Conservation (phyloP, 352 stramenopile species). For the Pilasporangium apinafurcum region DNA sequence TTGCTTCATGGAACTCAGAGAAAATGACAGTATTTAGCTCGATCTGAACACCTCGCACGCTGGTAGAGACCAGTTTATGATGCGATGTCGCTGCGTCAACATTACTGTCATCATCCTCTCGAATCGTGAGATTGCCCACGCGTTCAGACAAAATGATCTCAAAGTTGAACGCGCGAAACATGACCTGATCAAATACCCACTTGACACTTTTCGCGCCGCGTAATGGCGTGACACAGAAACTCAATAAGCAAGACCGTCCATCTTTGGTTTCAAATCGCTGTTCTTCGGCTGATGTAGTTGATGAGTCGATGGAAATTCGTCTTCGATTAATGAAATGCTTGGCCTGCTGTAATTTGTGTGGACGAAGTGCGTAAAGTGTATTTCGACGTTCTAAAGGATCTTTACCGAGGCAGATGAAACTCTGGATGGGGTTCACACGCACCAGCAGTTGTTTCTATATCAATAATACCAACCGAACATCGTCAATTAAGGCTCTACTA, state of each 20-base stretch:
- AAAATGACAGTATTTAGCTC: slow-evolving; percentile 7
- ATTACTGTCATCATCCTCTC: slow-evolving; percentile 2
- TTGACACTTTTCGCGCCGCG: slow-evolving; percentile 5
- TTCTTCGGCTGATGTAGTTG: slow-evolving; percentile 27
- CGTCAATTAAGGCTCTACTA: not conserved
- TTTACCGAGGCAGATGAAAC: slow-evolving; percentile 30
- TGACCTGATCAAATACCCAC: slow-evolving; percentile 6
- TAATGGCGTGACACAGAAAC: slow-evolving; percentile 22
- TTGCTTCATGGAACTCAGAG: too few species aligned
- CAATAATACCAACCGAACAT: too few species aligned
- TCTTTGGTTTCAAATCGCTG: slow-evolving; percentile 32
- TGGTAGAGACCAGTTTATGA: not conserved
- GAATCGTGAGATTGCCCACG: slow-evolving; percentile 6
- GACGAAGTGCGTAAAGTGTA: slow-evolving; percentile 23
- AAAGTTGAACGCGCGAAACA: slow-evolving; percentile 6
- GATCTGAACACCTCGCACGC: not conserved
- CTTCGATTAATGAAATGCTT: slow-evolving; percentile 32
- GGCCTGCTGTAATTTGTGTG: slow-evolving; percentile 13
- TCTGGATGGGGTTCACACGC: slow-evolving; percentile 30
- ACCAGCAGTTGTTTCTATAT: too few species aligned
- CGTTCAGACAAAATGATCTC: slow-evolving; percentile 4
- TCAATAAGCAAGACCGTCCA: slow-evolving; percentile 32
- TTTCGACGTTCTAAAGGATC: slow-evolving; percentile 20
- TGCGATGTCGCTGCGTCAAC: slow-evolving; percentile 1
- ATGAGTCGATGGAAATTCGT: slow-evolving; percentile 22